A percentile compares a stretch with the other conserved stretches of the same genome.
These are phyloP conservation scores for Isabelozyma gotoi DNA, from an alignment of 805 yeast species.

Conservation along the genomic window DNA sequence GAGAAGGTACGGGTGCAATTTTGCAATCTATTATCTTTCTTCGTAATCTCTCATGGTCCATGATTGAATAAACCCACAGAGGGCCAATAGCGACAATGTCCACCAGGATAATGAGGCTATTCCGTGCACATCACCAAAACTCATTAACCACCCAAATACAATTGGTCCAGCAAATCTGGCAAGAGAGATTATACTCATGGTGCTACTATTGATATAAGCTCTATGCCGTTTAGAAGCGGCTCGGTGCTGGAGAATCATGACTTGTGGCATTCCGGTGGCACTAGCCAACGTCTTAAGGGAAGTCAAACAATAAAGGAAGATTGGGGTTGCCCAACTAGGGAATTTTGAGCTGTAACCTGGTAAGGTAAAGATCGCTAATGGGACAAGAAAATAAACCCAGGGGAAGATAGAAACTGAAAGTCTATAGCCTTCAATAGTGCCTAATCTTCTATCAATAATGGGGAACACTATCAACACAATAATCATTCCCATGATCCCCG, in stretches of 20 bases:
- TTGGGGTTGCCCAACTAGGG: constrained; percentile 31
- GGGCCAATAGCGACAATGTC: constrained; percentile 27
- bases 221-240: constrained; percentile 34
- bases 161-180: constrained; percentile 34
- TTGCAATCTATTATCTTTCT: constrained; percentile 13
- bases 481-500: constrained; percentile 37
- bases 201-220: constrained; percentile 33
- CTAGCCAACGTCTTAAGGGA: constrained; percentile 31
- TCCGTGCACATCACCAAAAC: constrained; percentile 23
- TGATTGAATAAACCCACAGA: constrained; percentile 27
- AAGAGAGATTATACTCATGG: constrained; percentile 33
- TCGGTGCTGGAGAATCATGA: constrained; percentile 32
- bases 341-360: constrained; percentile 20
- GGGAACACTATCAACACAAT: constrained; percentile 32
- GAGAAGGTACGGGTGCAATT: not conserved
- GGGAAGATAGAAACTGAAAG: constrained; percentile 33
- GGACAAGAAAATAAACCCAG: constrained; percentile 27
- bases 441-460: constrained; percentile 28
- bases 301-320: constrained; percentile 26
- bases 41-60: constrained; percentile 26
- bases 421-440: constrained; percentile 29
- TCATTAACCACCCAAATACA: constrained; percentile 33
- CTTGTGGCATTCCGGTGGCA: constrained; percentile 37
- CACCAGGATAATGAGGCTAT: constrained; percentile 35
- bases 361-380: constrained; percentile 31